phyloP scores from a whole-genome alignment of 2,329 filamentous ascomycete genomes.

The Lojkania enalia region DNA sequence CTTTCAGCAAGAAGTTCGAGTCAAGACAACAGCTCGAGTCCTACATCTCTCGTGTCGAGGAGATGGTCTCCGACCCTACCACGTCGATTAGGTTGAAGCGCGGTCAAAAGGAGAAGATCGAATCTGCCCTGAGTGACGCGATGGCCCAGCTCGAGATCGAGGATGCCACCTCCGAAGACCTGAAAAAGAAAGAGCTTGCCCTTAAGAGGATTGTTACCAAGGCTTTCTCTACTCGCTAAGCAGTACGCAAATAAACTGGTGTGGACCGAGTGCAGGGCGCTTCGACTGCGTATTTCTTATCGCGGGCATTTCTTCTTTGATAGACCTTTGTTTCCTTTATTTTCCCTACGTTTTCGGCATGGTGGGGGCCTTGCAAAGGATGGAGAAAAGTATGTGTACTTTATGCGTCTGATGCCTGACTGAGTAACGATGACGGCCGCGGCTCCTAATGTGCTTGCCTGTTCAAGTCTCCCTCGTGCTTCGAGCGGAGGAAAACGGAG shows the following conservation, averaged over 20 bases:
- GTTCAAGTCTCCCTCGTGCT: too few species aligned
- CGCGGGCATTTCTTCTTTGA: neutral
- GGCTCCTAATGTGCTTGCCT: too few species aligned
- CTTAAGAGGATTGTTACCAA: constrained; percentile 98
- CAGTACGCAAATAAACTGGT: neutral
- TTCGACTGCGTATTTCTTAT: neutral
- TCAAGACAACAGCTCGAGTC: constrained; percentile 98
- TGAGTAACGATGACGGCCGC: neutral
- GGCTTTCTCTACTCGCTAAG: constrained; percentile 90
- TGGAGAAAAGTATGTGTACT: constrained; percentile 2
- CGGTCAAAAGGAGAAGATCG: constrained; percentile 99
- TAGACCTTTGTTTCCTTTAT: neutral
- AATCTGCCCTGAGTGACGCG: constrained; percentile 92
- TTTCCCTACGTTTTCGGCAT: neutral
- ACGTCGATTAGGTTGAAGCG: constrained; percentile 98
- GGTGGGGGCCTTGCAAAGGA: constrained; percentile 1
- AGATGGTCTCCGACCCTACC: constrained; percentile 95
- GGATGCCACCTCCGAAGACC: constrained; percentile 86
- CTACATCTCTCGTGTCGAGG: constrained; percentile 97
- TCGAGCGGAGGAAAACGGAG: too few species aligned
- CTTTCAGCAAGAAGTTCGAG: constrained; percentile 99
- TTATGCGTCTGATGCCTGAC: constrained; percentile 1
- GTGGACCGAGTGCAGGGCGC: neutral
- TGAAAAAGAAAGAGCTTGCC: constrained; percentile 99
- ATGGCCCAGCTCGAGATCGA: constrained; percentile 97